Evolutionary conservation across 2,329 filamentous ascomycete genomes (phyloP), one percentile per base, ranked within the genome.

Genomic region (Alternaria ethzedia): DNA sequence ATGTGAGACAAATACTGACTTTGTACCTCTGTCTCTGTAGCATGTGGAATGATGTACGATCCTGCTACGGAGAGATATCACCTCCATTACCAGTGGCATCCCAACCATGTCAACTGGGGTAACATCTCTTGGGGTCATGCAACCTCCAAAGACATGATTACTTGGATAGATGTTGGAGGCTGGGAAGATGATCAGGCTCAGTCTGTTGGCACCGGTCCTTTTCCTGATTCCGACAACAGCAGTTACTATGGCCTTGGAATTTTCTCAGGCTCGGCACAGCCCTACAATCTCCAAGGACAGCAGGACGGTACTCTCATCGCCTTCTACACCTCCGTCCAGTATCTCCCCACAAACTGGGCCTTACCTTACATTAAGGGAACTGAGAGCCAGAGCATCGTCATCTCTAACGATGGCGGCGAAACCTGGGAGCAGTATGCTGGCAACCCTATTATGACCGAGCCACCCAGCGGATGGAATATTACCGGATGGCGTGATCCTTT

Each of bases 71-170:
- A 83, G 28, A 74, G 74, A 2, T 88, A 87, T 62, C 85, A 87
- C 65, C 68, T 87, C 8, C 84, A 84, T 69, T 87, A 85, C 70
- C 85, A 88, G 71, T 86, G 81, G 78, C 80, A 84, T 68, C 82
- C 82, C 1, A 74, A 84, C 51, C 82, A 84, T 61, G 78, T 83
- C 67, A 82, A 81, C 63, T 83, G 82, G 81, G 82, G 82, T 15
- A 83, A 83, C 64, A 83, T 83, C 43, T 78, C 75, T 9, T 79
- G 76, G 76, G 77, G 76, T 3, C 83, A 87, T 66, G 85, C 85
- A 6, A 85, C 81, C 3, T 86, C 83, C 58, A 80, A 82, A 51
- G 83, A 86, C 59, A 72, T 85, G 52, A 78, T 85, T 26, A 82
- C 81, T 25, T 83, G 82, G 79, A 79, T 75, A 7, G 82, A 83